These are phyloP conservation scores for Colletotrichum sp. DNA, from an alignment of 2,329 filamentous ascomycete species.

Conservation along the genomic window DNA sequence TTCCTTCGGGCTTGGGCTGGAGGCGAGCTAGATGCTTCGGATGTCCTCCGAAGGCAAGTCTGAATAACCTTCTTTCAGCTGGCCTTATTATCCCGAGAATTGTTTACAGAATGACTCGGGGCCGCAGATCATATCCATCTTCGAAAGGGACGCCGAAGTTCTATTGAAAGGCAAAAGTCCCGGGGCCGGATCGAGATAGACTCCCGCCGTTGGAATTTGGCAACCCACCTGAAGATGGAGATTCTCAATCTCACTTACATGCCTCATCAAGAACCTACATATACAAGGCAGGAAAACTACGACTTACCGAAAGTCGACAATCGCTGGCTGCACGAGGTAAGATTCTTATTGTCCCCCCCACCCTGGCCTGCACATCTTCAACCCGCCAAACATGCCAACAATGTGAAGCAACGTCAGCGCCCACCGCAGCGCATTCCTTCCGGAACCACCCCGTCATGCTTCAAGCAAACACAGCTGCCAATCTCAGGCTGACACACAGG, in stretches of 20 bases:
- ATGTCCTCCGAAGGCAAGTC: neutral
- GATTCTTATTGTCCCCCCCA: neutral
- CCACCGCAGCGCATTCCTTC: neutral
- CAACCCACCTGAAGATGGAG: neutral
- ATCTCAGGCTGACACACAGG: neutral
- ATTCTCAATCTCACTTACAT: neutral
- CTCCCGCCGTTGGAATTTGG: neutral
- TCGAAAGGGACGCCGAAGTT: neutral
- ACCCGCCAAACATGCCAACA: rapidly evolving
- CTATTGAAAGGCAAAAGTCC: neutral
- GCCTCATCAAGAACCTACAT: too few species aligned
- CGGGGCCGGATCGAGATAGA: neutral
- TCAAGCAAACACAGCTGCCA: neutral
- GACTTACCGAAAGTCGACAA: neutral
- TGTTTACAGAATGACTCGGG: neutral
- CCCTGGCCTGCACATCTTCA: rapidly evolving
- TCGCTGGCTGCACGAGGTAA: neutral
- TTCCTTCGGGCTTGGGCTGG: neutral
- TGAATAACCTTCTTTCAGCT: neutral
- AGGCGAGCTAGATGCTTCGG: neutral
- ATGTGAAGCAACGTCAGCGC: neutral
- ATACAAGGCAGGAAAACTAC: too few species aligned
- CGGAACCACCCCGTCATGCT: neutral
- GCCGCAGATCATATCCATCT: rapidly evolving
- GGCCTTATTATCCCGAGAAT: neutral